A percentile compares a stretch with the other conserved stretches of the same genome.
Conservation (phyloP, 2,329 filamentous ascomycete species). For the Fusarium equiseti region DNA sequence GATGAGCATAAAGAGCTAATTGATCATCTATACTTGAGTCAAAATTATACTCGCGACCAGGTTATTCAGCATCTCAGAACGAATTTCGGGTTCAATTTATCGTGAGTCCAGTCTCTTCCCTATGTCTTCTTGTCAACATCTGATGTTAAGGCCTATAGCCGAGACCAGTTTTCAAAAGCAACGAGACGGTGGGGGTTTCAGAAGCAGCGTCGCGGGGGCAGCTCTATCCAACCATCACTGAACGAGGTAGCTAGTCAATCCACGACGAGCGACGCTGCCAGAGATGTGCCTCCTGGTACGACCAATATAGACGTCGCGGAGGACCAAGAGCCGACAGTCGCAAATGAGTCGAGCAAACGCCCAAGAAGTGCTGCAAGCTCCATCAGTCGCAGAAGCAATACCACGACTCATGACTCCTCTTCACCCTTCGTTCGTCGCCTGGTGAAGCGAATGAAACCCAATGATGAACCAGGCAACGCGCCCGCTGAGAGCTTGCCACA, state of each 20-base stretch:
- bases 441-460: neutral
- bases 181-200: slow-evolving; percentile 5
- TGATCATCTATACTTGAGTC: slow-evolving; percentile 3
- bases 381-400: neutral
- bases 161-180: slow-evolving; percentile 11
- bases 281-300: too few species aligned
- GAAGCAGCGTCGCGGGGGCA: neutral
- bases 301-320: neutral
- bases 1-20: slow-evolving; percentile 9
- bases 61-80: neutral
- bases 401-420: neutral
- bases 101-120: neutral
- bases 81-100: neutral
- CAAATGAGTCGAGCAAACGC: neutral
- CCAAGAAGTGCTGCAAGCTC: slow-evolving; percentile 1
- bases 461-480: neutral
- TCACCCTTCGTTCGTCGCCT: neutral
- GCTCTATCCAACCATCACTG: fast-evolving
- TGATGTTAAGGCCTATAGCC: neutral
- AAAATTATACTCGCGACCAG: neutral
- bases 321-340: neutral
- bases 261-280: neutral
- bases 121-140: neutral
- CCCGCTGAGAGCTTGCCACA: neutral
- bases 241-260: neutral